A percentile compares a stretch with the other conserved stretches of the same genome.
phyloP scores from a whole-genome alignment of 495 filamentous ascomycete species.

The Penicillium flavigenum region DNA sequence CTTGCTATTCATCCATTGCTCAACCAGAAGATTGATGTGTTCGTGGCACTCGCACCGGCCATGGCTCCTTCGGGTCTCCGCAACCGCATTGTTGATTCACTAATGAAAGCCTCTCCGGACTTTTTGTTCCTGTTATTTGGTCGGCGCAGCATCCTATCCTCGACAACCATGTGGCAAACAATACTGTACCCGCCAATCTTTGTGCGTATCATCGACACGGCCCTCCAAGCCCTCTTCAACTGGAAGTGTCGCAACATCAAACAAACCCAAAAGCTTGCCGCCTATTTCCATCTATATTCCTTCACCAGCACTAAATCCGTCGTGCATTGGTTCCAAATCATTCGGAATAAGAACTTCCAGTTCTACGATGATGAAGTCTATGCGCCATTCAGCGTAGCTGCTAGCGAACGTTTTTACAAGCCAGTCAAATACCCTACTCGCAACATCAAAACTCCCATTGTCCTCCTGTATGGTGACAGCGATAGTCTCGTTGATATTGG shows the following conservation, averaged over 20 bases:
- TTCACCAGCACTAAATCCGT: constrained; percentile 94
- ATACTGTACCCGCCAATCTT: constrained; percentile 95
- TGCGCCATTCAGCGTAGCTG: constrained; percentile 56
- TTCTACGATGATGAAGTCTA: constrained; percentile 97
- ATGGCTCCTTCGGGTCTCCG: constrained; percentile 93
- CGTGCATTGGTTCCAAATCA: constrained; percentile 99
- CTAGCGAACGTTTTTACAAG: constrained; percentile 70
- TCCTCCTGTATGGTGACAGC: constrained; percentile 87
- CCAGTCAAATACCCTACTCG: constrained; percentile 94
- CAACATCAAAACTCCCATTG: constrained; percentile 95
- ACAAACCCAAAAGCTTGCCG: constrained; percentile 85
- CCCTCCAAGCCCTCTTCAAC: constrained; percentile 78
- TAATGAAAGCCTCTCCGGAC: constrained; percentile 91
- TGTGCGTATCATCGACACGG: constrained; percentile 80
- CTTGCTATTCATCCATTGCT: constrained; percentile 90
- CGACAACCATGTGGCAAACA: constrained; percentile 95
- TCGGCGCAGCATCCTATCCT: constrained; percentile 87
- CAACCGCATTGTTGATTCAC: constrained; percentile 83
- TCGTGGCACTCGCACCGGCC: constrained; percentile 94
- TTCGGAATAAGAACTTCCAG: constrained; percentile 90
- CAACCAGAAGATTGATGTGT: constrained; percentile 92
- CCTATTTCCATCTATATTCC: constrained; percentile 95
- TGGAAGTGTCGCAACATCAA: constrained; percentile 89
- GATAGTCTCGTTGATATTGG: constrained; percentile 95
- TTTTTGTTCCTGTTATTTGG: constrained; percentile 93